Evolutionary conservation across 2,329 filamentous ascomycete species (phyloP), one percentile per base, ranked within the genome.

Genomic region (Myriosclerotinia duriaeana): DNA sequence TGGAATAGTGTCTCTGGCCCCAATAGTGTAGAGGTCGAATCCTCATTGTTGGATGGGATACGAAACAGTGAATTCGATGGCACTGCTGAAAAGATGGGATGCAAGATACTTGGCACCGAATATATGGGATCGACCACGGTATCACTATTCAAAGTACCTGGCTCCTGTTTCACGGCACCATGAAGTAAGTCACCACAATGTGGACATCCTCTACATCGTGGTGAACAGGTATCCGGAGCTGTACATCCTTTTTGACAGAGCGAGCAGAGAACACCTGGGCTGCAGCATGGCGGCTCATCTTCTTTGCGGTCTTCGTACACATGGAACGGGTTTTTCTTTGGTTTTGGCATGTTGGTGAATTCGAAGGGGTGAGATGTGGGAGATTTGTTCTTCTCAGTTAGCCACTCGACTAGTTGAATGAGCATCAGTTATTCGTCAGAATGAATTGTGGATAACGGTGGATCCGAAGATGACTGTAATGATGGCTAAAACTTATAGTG

Each of bases 251-350:
- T 17, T 3, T 22, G n/a, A 38, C 56, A 60, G 20, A 50, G 20
- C 12, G 56, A 48, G 2, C 30, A 48, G 42, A 48, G 30, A 11
- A n/a, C 30, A 26, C 15, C 56, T 30, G 20, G 30, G 34, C n/a
- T 17, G 30, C 42, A 50, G 44, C 22, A 42, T 42, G 26, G 36
- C 15, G 36, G 38, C 15, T 44, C 22, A n/a, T 20, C 44, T 38
- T 42, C 15, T 11, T 61, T 44, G 50, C 8, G 58, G 26, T 61
- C 44, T 42, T 50, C 58, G n/a, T 38, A 50, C 44, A 60, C 30
- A 17, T 4, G 42, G 20, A 48, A 48, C 14, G 44, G 44, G 38
- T n/a, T 34, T 58, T 14, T 58, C 14, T 7, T 61, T 7, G 20
- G 8, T 8, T 34, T 58, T 58, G 40, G 38, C 58, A 61, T 61